Evolutionary conservation across 2,329 filamentous ascomycete species (phyloP).

Genomic region (Chaetomium sp.): DNA sequence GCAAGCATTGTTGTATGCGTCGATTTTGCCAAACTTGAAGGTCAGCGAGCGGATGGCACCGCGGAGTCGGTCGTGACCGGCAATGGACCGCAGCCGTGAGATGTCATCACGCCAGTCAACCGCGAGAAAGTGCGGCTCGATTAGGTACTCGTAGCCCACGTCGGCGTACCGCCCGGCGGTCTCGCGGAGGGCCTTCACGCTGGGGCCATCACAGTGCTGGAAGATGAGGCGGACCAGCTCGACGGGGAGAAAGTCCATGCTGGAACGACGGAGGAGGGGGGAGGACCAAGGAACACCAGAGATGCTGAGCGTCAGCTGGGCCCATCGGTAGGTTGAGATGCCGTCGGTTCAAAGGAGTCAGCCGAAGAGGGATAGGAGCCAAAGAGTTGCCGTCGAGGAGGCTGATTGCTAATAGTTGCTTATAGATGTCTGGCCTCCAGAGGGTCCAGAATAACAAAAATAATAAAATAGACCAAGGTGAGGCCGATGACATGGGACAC

Average conservation of each 20-base stretch:
- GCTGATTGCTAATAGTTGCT: background rate
- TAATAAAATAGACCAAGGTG: background rate
- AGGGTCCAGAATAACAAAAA: background rate
- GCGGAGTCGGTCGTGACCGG: slow-evolving; percentile 37
- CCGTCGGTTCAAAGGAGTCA: background rate
- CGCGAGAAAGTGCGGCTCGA: slow-evolving; percentile 36
- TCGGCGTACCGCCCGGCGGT: slow-evolving; percentile 33
- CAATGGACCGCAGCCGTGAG: slow-evolving; percentile 38
- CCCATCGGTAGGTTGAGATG: slow-evolving; percentile 4
- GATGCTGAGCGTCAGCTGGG: slow-evolving; percentile 1
- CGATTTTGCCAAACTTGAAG: slow-evolving; percentile 40
- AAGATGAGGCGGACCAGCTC: slow-evolving; percentile 35
- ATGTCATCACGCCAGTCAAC: slow-evolving; percentile 42
- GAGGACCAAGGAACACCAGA: slow-evolving; percentile 10
- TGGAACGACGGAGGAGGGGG: slow-evolving; percentile 10
- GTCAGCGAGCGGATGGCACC: slow-evolving; percentile 37
- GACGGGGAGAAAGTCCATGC: slow-evolving; percentile 28
- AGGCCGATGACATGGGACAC: background rate
- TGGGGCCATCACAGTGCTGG: slow-evolving; percentile 32
- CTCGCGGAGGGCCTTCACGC: slow-evolving; percentile 38
- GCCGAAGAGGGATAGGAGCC: background rate
- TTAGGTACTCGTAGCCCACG: slow-evolving; percentile 38
- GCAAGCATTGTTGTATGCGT: slow-evolving; percentile 36
- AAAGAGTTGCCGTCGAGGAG: background rate
- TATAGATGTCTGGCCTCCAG: background rate